These are phyloP conservation scores for Salvia hispanica DNA, from an alignment of 257 asterid species.

Conservation along the genomic window DNA sequence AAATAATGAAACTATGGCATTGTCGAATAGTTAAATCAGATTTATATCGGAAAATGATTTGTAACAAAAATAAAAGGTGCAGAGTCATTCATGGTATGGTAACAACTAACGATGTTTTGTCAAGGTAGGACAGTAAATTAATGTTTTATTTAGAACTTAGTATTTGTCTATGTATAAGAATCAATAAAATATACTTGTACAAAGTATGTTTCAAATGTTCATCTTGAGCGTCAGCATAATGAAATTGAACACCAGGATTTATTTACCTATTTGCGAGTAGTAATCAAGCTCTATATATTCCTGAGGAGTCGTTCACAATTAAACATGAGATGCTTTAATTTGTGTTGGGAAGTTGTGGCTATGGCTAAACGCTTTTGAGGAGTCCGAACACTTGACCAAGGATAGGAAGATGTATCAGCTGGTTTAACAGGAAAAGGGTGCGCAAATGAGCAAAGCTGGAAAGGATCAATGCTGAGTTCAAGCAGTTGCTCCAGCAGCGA, in stretches of 20 bases:
- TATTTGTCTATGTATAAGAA: no score
- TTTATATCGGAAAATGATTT: no score
- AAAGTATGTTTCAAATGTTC: no score
- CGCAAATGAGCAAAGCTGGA: conserved; percentile 28
- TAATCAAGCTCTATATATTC: background rate
- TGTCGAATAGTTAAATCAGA: background rate
- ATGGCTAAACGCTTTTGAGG: conserved; percentile 35
- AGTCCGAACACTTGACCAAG: conserved; percentile 27
- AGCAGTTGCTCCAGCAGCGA: conserved; percentile 12
- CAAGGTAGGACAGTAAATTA: no score
- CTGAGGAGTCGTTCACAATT: background rate
- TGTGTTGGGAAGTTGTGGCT: background rate
- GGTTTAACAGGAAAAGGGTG: conserved; percentile 30
- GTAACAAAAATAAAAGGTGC: no score
- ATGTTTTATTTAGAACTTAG: no score
- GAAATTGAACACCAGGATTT: no score
- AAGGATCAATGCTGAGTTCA: conserved; percentile 22
- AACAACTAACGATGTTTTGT: no score
- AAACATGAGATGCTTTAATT: conserved; percentile 4
- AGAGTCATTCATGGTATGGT: no score
- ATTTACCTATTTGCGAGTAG: background rate
- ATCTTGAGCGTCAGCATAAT: no score
- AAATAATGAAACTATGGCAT: background rate
- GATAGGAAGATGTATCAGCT: conserved; percentile 32
- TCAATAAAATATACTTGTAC: no score